phyloP scores from a whole-genome alignment of 352 stramenopile genomes.

The Stramenopiles sp. region DNA sequence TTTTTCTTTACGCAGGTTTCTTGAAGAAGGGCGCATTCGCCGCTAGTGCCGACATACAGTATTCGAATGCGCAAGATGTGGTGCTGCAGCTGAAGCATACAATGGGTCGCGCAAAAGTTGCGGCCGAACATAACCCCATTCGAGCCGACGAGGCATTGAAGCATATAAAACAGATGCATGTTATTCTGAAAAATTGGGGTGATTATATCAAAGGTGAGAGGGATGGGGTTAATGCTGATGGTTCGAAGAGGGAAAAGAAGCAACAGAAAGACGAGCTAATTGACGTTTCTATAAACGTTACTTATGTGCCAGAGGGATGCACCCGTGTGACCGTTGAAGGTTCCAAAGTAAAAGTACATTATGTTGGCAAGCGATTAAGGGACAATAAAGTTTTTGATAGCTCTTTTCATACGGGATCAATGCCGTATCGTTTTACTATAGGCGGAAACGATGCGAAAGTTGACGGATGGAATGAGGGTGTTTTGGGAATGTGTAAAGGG shows the following conservation, averaged over 20 bases:
- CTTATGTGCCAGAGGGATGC: background rate
- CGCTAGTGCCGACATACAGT: too few relatives aligned
- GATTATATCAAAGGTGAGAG: background rate
- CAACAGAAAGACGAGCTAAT: background rate
- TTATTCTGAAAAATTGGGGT: background rate
- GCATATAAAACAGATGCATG: background rate
- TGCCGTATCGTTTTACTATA: background rate
- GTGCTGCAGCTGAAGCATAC: background rate
- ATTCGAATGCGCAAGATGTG: background rate
- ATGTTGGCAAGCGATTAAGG: background rate
- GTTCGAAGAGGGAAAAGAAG: background rate
- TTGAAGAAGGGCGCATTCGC: too few relatives aligned
- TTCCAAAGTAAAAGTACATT: background rate
- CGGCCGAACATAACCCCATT: background rate
- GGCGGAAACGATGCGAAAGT: background rate
- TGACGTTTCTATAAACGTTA: background rate
- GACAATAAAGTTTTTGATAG: slow-evolving; percentile 4
- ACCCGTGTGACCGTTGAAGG: background rate
- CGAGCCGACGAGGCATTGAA: background rate
- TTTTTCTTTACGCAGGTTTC: too few relatives aligned
- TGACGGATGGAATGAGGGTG: background rate
- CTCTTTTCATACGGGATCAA: background rate
- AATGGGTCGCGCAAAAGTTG: background rate
- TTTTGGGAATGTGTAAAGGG: background rate
- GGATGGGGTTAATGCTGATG: background rate